Percentiles rank a stretch among this genome's conserved stretches.
phyloP scores from a whole-genome alignment of 2,329 filamentous ascomycete genomes.

The Trichoderma sp. region DNA sequence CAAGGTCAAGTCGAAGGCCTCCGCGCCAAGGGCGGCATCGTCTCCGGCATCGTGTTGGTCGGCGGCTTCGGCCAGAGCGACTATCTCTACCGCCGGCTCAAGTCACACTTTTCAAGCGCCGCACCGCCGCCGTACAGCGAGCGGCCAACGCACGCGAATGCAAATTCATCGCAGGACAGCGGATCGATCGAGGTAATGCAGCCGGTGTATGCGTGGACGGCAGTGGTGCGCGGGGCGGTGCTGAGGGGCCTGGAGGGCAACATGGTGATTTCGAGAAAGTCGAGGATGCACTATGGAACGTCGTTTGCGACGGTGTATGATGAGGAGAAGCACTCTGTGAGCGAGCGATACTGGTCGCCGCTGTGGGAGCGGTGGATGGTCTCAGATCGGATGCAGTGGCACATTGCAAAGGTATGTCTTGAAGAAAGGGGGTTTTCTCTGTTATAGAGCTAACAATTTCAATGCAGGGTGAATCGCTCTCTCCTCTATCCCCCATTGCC shows the following conservation, averaged over 20 bases:
- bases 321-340: constrained; percentile 70
- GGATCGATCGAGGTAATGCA: constrained; percentile 77
- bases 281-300: constrained; percentile 77
- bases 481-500: constrained; percentile 71
- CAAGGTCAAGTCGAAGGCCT: constrained; percentile 67
- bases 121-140: constrained; percentile 67
- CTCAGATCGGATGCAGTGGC: constrained; percentile 81
- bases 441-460: constrained; percentile 2
- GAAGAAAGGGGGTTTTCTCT: no score
- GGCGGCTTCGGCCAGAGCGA: constrained; percentile 81
- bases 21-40: constrained; percentile 60
- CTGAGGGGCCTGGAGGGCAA: constrained; percentile 74
- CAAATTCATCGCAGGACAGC: constrained; percentile 48
- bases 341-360: constrained; percentile 76
- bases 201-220: constrained; percentile 79
- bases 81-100: constrained; percentile 72
- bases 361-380: constrained; percentile 85
- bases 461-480: constrained; percentile 71
- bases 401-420: constrained; percentile 69
- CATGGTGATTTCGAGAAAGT: constrained; percentile 74
- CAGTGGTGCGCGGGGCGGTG: constrained; percentile 76
- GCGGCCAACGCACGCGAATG: constrained; percentile 65
- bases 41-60: constrained; percentile 76
- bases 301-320: constrained; percentile 82
- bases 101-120: constrained; percentile 64